Evolutionary conservation across 441 rosid species (phyloP), one percentile per base, ranked within the genome.

Genomic region (Dalechampia spathulata): DNA sequence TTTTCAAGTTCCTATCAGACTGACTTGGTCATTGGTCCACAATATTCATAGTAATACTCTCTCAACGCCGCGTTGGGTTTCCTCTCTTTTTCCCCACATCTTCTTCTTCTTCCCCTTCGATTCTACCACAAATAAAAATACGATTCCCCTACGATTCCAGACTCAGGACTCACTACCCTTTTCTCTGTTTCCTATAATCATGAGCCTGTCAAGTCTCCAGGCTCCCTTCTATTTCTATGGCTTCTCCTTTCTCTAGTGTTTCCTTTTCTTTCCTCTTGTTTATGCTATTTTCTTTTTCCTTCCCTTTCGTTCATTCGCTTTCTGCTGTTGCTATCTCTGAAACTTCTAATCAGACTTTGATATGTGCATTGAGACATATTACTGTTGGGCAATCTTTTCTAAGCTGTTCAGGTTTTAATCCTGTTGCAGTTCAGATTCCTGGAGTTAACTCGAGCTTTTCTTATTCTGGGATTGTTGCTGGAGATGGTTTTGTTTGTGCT

Each of bases 311-410:
- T 64, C 42, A 6, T 57, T 65, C 81, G 1, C 74, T 82, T 50
- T 66, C 91, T 4, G 75, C 89, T 0, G 56, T 87, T 13, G 60
- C 95, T 1, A 70, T 87, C 15, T 82, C 87, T 7, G 71, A 68
- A 50, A 69, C 64, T 57, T 71, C 76, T 7, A 50, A 68, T 61
- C 71, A 36, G 7, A 76, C 77, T 9, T 36, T 77, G 2, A 38
- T 85, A 0, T 85, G 93, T 54, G 86, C 78, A 40, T 48, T 85
- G 45, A 42, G 42, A 2, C 34, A 11, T 17, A 3, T 0, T 22
- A 2, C 11, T 19, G 2, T 16, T 5, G 30, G 7, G 0, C 9
- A 13, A 4, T 53, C 68, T 21, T 54, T 27, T 56, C 71, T 85
- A 11, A 80, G 58, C 19, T 85, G 93, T 63, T 61, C 81, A 6